Percentiles rank a stretch among this genome's conserved stretches.
phyloP scores from a whole-genome alignment of 75 land plant genomes.

The Cunninghamia lanceolata region DNA sequence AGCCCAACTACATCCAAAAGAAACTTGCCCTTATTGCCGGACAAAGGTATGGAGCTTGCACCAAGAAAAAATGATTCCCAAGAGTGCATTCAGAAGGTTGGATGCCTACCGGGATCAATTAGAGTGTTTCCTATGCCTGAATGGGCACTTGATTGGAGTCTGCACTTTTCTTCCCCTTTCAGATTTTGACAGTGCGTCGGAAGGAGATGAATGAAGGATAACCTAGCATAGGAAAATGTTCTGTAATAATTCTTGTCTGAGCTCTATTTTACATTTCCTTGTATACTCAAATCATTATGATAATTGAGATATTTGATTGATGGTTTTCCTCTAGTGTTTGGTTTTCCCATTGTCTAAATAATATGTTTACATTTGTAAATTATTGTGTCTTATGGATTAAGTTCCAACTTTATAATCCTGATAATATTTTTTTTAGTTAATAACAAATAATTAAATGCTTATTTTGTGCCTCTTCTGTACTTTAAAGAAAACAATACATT shows the following conservation, averaged over 20 bases:
- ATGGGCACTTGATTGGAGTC: constrained; percentile 86
- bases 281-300: background rate
- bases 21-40: constrained; percentile 82
- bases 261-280: background rate
- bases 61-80: constrained; percentile 81
- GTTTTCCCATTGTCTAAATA: background rate
- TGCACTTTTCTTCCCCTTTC: constrained; percentile 85
- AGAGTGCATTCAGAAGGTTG: constrained; percentile 64
- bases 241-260: background rate
- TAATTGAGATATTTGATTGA: background rate
- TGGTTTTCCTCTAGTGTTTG: background rate
- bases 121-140: constrained; percentile 91
- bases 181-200: constrained; percentile 75
- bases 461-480: background rate
- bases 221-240: background rate
- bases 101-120: constrained; percentile 79
- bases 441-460: background rate
- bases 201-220: constrained; percentile 43
- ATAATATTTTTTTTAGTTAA: background rate
- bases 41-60: constrained; percentile 82
- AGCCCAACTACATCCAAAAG: constrained; percentile 58
- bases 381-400: background rate
- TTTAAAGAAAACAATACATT: background rate
- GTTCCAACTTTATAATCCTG: background rate
- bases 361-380: background rate